Percentiles rank a stretch among this genome's conserved stretches.
These are phyloP conservation scores for Amanita pseudoporphyria DNA, from an alignment of 768 basidiomycete genomes.

Conservation along the genomic window DNA sequence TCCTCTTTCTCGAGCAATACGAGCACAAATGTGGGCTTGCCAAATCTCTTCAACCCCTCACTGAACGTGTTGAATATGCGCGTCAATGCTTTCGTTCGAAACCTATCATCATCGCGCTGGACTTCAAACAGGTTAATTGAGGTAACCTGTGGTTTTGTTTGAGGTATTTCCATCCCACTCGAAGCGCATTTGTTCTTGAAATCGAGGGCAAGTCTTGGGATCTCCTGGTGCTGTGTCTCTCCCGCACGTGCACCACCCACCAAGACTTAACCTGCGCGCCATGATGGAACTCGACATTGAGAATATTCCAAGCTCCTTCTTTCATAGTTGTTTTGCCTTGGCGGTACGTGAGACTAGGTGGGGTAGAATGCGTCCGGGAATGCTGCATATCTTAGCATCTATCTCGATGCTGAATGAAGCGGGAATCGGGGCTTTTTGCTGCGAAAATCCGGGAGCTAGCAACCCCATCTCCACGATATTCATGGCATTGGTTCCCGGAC, in stretches of 20 bases:
- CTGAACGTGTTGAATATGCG: conserved; percentile 33
- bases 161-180: conserved; percentile 49
- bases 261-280: conserved; percentile 45
- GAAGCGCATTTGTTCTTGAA: conserved; percentile 46
- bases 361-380: conserved; percentile 58
- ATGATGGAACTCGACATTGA: conserved; percentile 57
- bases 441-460: conserved; percentile 19
- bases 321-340: conserved; percentile 32
- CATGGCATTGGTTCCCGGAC: conserved; percentile 29
- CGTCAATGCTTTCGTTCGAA: conserved; percentile 26
- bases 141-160: conserved; percentile 25
- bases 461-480: conserved; percentile 3
- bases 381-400: conserved; percentile 43
- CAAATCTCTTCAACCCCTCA: conserved; percentile 14
- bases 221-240: conserved; percentile 33
- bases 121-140: conserved; percentile 20
- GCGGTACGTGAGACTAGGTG: conserved; percentile 50
- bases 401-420: conserved; percentile 53
- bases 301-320: conserved; percentile 72
- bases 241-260: conserved; percentile 60
- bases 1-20: conserved; percentile 61
- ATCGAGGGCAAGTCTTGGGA: conserved; percentile 35
- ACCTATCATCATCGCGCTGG: conserved; percentile 21
- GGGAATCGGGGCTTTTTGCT: conserved; percentile 23
- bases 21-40: conserved; percentile 54